phyloP scores from a whole-genome alignment of 2,329 filamentous ascomycete species.

The Fusarium agapanthi region DNA sequence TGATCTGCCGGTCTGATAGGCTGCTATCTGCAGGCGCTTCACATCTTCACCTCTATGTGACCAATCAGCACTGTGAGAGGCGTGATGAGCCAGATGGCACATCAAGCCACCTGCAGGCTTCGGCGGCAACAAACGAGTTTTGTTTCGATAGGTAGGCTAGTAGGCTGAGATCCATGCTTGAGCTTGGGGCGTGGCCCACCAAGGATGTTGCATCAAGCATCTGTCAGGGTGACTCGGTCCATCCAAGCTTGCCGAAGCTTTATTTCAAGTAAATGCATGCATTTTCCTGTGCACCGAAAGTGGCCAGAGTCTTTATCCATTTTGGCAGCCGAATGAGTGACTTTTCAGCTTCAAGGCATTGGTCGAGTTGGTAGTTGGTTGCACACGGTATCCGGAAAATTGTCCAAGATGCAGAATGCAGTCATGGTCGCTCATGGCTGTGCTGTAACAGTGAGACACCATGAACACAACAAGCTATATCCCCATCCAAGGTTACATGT shows the following conservation, averaged over 20 bases:
- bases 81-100: constrained; percentile 49
- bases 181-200: constrained; percentile 6
- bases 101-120: constrained; percentile 51
- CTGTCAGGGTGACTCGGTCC: background rate
- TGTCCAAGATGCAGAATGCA: constrained; percentile 1
- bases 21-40: constrained; percentile 35
- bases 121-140: constrained; percentile 55
- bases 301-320: background rate
- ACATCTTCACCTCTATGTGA: constrained; percentile 24
- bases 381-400: constrained; percentile 5
- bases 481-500: background rate
- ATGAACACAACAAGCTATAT: constrained; percentile 2
- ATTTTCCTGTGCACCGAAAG: background rate
- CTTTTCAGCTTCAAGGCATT: constrained; percentile 6
- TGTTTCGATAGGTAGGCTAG: constrained; percentile 42
- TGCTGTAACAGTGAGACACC: constrained; percentile 16
- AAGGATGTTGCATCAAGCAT: constrained; percentile 15
- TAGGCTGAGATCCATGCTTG: constrained; percentile 6
- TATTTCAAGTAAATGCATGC: background rate
- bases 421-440: constrained; percentile 3
- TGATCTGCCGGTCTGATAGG: constrained; percentile 40
- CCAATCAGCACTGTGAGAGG: constrained; percentile 50
- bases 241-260: background rate
- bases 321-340: constrained; percentile 20
- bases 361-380: constrained; percentile 3